These are phyloP conservation scores for Russula griseocarnosa DNA, from an alignment of 768 basidiomycete genomes.

Conservation along the genomic window DNA sequence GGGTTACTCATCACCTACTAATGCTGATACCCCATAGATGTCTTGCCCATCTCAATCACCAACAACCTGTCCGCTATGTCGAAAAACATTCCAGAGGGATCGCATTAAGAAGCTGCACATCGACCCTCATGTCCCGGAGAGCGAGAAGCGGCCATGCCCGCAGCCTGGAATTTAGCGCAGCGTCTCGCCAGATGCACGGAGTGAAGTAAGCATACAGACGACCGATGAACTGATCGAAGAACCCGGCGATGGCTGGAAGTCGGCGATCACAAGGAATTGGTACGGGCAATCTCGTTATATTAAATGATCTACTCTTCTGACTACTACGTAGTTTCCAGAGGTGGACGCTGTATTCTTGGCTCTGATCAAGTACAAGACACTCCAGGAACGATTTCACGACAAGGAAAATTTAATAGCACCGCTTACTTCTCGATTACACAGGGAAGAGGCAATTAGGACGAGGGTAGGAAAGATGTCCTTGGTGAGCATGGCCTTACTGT, in stretches of 20 bases:
- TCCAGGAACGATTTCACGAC: constrained; percentile 22
- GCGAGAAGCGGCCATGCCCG: constrained; percentile 12
- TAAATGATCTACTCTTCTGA: background rate
- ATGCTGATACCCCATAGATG: constrained; percentile 43
- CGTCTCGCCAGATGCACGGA: constrained; percentile 17
- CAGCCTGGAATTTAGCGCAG: constrained; percentile 16
- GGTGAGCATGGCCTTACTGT: constrained; percentile 19
- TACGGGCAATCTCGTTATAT: constrained; percentile 4
- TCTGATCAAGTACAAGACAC: constrained; percentile 25
- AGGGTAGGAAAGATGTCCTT: constrained; percentile 17
- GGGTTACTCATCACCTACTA: background rate
- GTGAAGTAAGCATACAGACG: constrained; percentile 33
- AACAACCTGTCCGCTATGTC: constrained; percentile 61
- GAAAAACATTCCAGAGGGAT: constrained; percentile 54
- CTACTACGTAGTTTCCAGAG: constrained; percentile 20
- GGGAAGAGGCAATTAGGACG: constrained; percentile 17
- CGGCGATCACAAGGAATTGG: constrained; percentile 19
- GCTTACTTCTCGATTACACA: constrained; percentile 2
- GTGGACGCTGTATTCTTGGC: constrained; percentile 22
- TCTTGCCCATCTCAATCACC: constrained; percentile 46
- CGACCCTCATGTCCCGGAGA: constrained; percentile 35
- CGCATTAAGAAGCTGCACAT: constrained; percentile 66
- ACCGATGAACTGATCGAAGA: constrained; percentile 43
- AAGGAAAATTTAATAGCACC: constrained; percentile 2
- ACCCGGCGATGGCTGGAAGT: constrained; percentile 48